Evolutionary conservation across 2,329 filamentous ascomycete species (phyloP).

Genomic region (Emmonsiellopsis sp.): DNA sequence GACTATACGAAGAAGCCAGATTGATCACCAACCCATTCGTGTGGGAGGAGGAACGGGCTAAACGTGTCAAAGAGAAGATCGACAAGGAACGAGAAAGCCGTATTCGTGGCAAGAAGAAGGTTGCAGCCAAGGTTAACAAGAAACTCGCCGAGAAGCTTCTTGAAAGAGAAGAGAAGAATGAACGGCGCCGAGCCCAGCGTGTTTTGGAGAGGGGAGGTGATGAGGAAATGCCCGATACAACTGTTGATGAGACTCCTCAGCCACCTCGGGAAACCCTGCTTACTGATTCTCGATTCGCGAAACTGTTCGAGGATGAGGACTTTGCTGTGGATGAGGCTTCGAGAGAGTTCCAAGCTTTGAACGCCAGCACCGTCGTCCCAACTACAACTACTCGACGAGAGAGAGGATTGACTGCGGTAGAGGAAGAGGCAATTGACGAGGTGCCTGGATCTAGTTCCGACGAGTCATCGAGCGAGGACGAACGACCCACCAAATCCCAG

Average conservation of each 20-base stretch:
- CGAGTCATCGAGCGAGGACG: constrained; percentile 25
- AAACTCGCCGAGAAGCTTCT: constrained; percentile 54
- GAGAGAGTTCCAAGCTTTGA: constrained; percentile 77
- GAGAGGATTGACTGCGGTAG: constrained; percentile 52
- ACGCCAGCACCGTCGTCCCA: constrained; percentile 63
- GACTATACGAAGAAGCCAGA: constrained; percentile 88
- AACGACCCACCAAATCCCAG: constrained; percentile 20
- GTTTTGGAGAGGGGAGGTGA: constrained; percentile 50
- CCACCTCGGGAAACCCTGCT: constrained; percentile 49
- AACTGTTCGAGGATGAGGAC: constrained; percentile 85
- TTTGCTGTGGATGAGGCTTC: constrained; percentile 87
- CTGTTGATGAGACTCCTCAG: constrained; percentile 12
- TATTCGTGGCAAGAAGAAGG: constrained; percentile 90
- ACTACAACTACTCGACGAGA: constrained; percentile 25
- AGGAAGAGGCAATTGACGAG: constrained; percentile 51
- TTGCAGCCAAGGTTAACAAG: constrained; percentile 77
- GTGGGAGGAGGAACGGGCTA: constrained; percentile 84
- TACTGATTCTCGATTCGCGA: constrained; percentile 75
- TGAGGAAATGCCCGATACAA: constrained; percentile 30
- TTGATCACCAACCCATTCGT: constrained; percentile 90
- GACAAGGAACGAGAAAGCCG: constrained; percentile 93
- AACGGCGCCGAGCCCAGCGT: constrained; percentile 35
- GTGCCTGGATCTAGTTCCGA: constrained; percentile 34
- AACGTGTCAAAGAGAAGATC: constrained; percentile 88
- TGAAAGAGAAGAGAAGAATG: constrained; percentile 50